Percentiles rank a stretch among this genome's conserved stretches.
Conservation (phyloP, 441 rosid species). For the Populus hybrid region DNA sequence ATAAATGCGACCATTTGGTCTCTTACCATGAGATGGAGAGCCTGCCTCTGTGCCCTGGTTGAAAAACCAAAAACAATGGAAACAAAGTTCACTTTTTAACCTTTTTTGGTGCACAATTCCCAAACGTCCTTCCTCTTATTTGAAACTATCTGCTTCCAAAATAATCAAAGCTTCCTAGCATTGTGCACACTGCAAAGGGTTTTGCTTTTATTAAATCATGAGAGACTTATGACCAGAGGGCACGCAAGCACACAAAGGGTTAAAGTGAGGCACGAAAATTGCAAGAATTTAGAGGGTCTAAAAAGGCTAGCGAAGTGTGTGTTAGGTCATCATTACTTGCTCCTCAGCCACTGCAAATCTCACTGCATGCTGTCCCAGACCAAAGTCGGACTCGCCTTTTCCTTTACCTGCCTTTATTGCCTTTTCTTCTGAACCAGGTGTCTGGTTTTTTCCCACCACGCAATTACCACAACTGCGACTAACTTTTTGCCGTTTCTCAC, state of each 20-base stretch:
- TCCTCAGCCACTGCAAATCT: conserved; percentile 13
- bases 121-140: conserved; percentile 10
- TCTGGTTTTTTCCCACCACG: not conserved
- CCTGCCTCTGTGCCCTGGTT: too few relatives aligned
- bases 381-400: not conserved
- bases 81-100: conserved; percentile 5
- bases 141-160: not conserved
- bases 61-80: conserved; percentile 1
- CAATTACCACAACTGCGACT: conserved; percentile 28
- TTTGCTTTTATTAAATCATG: not conserved
- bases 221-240: not conserved
- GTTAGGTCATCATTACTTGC: conserved; percentile 30
- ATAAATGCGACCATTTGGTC: too few relatives aligned
- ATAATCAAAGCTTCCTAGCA: not conserved
- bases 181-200: not conserved
- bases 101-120: conserved; percentile 29
- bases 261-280: not conserved
- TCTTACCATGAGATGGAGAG: too few relatives aligned
- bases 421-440: conserved; percentile 28
- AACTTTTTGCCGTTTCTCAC: not conserved
- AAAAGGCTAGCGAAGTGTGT: not conserved
- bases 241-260: conserved; percentile 31
- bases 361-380: conserved; percentile 21
- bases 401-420: not conserved
- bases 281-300: not conserved